Evolutionary conservation across 169 alveolate genomes (phyloP).

Genomic region (Plasmodium chabaudi): DNA sequence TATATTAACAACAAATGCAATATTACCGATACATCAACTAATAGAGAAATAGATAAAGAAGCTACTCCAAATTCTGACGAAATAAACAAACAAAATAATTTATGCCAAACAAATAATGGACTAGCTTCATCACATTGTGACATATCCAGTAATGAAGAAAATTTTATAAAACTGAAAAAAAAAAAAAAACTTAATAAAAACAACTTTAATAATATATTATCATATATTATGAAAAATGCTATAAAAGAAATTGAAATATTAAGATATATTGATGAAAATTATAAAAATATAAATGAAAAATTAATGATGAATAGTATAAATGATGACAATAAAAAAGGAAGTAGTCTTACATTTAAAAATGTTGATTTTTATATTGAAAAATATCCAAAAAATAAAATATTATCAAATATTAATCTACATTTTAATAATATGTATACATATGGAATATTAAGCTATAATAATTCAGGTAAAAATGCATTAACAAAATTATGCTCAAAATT

Average conservation of each 20-base stretch:
- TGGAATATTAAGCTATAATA: conserved; percentile 60
- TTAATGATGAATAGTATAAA: conserved; percentile 58
- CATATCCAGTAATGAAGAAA: conserved; percentile 7
- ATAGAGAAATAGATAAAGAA: neutral
- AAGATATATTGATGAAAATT: conserved; percentile 63
- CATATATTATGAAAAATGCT: conserved; percentile 54
- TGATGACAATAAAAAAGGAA: conserved; percentile 45
- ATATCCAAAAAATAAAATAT: conserved; percentile 70
- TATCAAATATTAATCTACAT: conserved; percentile 57
- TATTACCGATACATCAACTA: neutral
- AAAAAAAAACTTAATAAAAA: conserved; percentile 31
- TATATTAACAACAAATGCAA: neutral
- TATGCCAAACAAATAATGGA: neutral
- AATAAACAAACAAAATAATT: neutral
- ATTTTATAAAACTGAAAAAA: conserved; percentile 8
- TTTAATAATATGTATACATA: conserved; percentile 41
- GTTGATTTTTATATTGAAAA: conserved; percentile 66
- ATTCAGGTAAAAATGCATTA: conserved; percentile 40
- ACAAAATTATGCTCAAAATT: conserved; percentile 45
- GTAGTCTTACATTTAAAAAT: conserved; percentile 54
- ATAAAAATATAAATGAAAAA: conserved; percentile 58
- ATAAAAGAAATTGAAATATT: conserved; percentile 66
- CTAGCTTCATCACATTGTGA: neutral
- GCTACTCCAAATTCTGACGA: no score
- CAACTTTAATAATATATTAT: conserved; percentile 17